phyloP scores from a whole-genome alignment of 1,284 basidiomycete species.

The Austroboletus novae-zelandiae region DNA sequence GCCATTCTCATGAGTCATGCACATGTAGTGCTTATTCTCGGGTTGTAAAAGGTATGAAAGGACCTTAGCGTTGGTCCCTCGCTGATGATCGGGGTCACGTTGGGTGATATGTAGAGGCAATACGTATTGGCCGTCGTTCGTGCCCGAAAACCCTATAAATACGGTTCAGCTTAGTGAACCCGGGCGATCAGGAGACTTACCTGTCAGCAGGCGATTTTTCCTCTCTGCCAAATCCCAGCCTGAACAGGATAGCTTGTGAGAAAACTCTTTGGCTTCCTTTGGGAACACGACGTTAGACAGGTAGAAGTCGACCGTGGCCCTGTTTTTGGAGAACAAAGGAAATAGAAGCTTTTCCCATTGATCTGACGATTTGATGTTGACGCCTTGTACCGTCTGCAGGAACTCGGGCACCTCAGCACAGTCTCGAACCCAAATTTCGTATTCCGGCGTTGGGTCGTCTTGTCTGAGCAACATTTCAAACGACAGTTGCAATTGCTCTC shows the following conservation, averaged over 20 bases:
- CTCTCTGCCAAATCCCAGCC: slow-evolving; percentile 52
- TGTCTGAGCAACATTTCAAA: slow-evolving; percentile 43
- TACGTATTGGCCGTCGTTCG: slow-evolving; percentile 48
- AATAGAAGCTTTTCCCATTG: slow-evolving; percentile 34
- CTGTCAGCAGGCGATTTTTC: slow-evolving; percentile 27
- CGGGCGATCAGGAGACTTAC: slow-evolving; percentile 7
- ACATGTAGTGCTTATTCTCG: slow-evolving; percentile 44
- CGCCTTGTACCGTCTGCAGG: slow-evolving; percentile 33
- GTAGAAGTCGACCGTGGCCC: slow-evolving; percentile 48
- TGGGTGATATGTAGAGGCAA: too few relatives aligned
- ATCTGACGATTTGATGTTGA: slow-evolving; percentile 42
- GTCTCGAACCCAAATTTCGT: slow-evolving; percentile 40
- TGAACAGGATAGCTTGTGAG: slow-evolving; percentile 44
- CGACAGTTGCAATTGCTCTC: slow-evolving; percentile 37
- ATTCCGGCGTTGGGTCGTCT: slow-evolving; percentile 45
- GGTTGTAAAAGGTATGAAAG: slow-evolving; percentile 41
- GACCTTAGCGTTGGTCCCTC: too few relatives aligned
- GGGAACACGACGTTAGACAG: slow-evolving; percentile 34
- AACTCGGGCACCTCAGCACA: slow-evolving; percentile 25
- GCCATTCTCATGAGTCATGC: slow-evolving; percentile 19
- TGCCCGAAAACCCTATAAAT: slow-evolving; percentile 55
- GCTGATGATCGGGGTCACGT: too few relatives aligned
- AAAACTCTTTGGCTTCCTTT: slow-evolving; percentile 44
- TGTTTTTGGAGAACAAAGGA: slow-evolving; percentile 38
- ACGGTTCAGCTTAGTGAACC: neutral